Percentiles rank a stretch among this genome's conserved stretches.
Conservation (phyloP, 345 rosid genomes). For the Citrus reticulata region DNA sequence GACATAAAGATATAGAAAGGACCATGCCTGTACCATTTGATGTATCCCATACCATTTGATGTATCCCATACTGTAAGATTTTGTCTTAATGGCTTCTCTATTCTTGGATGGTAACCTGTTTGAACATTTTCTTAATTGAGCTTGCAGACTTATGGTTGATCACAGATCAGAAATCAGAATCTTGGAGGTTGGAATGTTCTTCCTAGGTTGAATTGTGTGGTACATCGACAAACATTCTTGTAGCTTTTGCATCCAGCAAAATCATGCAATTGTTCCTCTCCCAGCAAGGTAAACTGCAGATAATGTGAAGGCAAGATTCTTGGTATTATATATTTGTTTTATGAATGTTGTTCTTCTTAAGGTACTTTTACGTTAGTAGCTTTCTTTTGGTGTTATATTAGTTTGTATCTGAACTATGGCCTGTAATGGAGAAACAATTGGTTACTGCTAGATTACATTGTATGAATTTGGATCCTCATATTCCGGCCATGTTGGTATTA, state of each 20-base stretch:
- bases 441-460: neutral
- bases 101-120: neutral
- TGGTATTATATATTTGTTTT: neutral
- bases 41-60: neutral
- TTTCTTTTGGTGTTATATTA: neutral
- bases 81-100: neutral
- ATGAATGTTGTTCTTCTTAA: neutral
- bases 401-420: neutral
- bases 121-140: neutral
- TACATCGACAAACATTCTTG: neutral
- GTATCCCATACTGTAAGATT: neutral
- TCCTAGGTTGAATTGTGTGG: neutral
- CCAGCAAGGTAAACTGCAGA: conserved; percentile 2
- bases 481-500: neutral
- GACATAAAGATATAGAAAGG: neutral
- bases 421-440: neutral
- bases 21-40: neutral
- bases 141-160: neutral
- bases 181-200: neutral
- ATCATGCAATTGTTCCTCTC: neutral
- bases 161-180: neutral
- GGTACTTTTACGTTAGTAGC: neutral
- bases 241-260: conserved; percentile 3
- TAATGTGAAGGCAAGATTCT: conserved; percentile 2
- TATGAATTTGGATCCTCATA: neutral